Evolutionary conservation across 768 basidiomycete species (phyloP).

Genomic region (Leccinum olivaceopallidum): DNA sequence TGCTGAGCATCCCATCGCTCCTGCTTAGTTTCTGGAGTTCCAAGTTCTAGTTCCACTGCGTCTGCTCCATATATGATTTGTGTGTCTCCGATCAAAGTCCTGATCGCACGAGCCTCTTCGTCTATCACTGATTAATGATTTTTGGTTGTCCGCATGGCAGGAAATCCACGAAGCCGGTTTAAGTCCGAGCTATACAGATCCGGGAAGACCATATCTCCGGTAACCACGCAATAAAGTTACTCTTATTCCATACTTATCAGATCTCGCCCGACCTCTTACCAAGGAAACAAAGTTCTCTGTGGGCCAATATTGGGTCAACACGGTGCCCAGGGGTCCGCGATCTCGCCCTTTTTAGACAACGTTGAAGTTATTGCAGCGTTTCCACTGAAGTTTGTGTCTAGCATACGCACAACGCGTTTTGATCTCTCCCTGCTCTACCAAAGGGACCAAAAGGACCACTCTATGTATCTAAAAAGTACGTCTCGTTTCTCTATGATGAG

Average conservation of each 20-base stretch:
- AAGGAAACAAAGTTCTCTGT: background rate
- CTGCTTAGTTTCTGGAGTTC: background rate
- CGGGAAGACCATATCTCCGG: no score
- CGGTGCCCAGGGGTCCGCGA: no score
- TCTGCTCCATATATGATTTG: slow-evolving; percentile 93
- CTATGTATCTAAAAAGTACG: background rate
- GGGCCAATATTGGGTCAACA: no score
- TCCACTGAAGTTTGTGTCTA: no score
- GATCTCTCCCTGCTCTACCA: no score
- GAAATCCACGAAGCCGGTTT: background rate
- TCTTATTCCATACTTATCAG: background rate
- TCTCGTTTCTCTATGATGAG: background rate
- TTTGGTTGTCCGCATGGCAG: slow-evolving; percentile 77
- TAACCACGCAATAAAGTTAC: background rate
- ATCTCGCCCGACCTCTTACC: background rate
- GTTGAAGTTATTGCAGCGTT: no score
- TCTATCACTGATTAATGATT: slow-evolving; percentile 92
- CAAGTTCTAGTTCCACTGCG: slow-evolving; percentile 27
- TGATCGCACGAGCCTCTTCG: slow-evolving; percentile 95
- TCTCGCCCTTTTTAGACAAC: no score
- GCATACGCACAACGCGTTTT: no score
- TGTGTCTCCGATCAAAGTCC: slow-evolving; percentile 85
- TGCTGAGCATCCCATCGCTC: background rate
- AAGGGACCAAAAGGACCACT: background rate
- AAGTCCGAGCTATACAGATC: no score